Evolutionary conservation across 2,329 filamentous ascomycete species (phyloP).

Genomic region (Fonsecaea monophora): DNA sequence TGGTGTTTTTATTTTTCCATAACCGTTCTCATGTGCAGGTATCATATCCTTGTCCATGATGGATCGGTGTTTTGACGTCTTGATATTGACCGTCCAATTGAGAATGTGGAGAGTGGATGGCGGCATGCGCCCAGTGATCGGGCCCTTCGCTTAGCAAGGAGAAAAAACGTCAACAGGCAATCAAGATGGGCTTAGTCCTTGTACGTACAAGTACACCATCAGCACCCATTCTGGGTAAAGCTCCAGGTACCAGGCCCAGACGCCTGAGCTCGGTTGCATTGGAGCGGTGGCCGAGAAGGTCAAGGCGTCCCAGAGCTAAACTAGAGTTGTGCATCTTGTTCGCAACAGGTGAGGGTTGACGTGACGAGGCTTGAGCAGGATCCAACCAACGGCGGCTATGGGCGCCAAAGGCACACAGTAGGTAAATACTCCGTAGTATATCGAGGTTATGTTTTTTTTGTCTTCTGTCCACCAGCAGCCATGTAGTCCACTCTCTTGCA

Average conservation of each 20-base stretch:
- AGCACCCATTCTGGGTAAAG: constrained; percentile 17
- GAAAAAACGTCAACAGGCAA: constrained; percentile 13
- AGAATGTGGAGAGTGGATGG: constrained; percentile 32
- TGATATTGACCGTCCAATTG: constrained; percentile 25
- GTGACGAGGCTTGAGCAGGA: constrained; percentile 8
- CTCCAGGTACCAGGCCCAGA: constrained; percentile 10
- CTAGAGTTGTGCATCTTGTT: not conserved
- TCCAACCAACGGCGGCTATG: not conserved
- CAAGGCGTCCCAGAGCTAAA: not conserved
- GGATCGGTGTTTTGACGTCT: constrained; percentile 11
- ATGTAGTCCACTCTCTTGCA: not conserved
- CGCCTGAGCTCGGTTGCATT: not conserved
- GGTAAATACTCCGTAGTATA: no score
- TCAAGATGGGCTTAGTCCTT: constrained; percentile 12
- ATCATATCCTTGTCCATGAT: not conserved
- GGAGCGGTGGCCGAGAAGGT: not conserved
- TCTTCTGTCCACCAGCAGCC: not conserved
- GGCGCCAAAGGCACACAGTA: not conserved
- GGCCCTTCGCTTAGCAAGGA: constrained; percentile 10
- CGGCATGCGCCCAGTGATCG: constrained; percentile 12
- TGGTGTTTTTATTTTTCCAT: not conserved
- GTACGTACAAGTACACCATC: constrained; percentile 4
- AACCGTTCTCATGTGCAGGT: not conserved
- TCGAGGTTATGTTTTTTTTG: no score
- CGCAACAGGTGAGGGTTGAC: constrained; percentile 12